Evolutionary conservation across 2,329 filamentous ascomycete genomes (phyloP).

Genomic region (Aspergillus pseudoterreus): DNA sequence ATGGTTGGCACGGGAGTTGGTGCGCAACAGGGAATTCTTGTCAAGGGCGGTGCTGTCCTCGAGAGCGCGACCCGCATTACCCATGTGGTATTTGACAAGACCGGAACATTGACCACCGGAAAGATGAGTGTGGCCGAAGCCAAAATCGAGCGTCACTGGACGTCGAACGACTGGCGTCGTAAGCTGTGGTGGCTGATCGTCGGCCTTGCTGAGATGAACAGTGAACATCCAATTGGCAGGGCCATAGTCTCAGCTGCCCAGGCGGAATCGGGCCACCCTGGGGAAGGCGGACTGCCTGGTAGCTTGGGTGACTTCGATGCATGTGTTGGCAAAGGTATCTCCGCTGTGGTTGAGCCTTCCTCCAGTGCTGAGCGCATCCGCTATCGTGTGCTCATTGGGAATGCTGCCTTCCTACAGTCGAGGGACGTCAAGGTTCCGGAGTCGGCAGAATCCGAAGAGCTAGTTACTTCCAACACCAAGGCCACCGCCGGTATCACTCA

Average conservation of each 20-base stretch:
- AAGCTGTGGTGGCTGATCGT: conserved; percentile 94
- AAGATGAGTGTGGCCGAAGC: conserved; percentile 87
- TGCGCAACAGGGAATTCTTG: conserved; percentile 92
- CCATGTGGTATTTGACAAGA: conserved; percentile 92
- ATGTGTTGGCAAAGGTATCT: conserved; percentile 79
- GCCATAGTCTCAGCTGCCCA: conserved; percentile 77
- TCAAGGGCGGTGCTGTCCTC: conserved; percentile 90
- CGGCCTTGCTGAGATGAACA: conserved; percentile 90
- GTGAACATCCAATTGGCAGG: conserved; percentile 92
- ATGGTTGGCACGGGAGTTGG: conserved; percentile 99
- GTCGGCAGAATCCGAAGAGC: conserved; percentile 32
- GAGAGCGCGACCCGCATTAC: conserved; percentile 88
- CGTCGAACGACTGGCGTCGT: conserved; percentile 61
- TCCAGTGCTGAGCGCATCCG: conserved; percentile 63
- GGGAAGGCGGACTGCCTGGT: conserved; percentile 74
- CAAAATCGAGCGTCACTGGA: conserved; percentile 67
- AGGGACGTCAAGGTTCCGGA: conserved; percentile 57
- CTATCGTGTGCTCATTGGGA: conserved; percentile 81
- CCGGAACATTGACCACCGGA: conserved; percentile 87
- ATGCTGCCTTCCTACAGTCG: conserved; percentile 69
- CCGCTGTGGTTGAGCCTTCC: conserved; percentile 74
- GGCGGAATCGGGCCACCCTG: conserved; percentile 66
- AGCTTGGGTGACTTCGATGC: conserved; percentile 81
- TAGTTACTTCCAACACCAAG: conserved; percentile 26
- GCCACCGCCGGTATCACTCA: conserved; percentile 70